A percentile compares a stretch with the other conserved stretches of the same genome.
These are phyloP conservation scores for Geranomyces variabilis DNA, from an alignment of 192 early-diverging fungal species.

Conservation along the genomic window DNA sequence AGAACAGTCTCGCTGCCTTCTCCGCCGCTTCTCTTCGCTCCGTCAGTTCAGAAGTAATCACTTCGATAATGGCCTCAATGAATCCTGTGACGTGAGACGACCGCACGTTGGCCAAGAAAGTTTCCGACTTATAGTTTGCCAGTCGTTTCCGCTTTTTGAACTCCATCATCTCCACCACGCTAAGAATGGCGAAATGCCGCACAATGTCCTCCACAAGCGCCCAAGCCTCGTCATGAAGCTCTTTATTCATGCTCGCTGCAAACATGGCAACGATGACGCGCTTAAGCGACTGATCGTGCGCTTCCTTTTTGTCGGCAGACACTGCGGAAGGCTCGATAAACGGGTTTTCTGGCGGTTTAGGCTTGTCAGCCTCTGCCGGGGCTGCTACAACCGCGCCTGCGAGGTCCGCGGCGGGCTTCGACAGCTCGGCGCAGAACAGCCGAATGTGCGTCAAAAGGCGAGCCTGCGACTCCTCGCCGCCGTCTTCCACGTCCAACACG, in stretches of 20 bases:
- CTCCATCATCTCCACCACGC: slow-evolving; percentile 69
- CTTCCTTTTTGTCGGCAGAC: slow-evolving; percentile 58
- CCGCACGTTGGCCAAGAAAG: not conserved
- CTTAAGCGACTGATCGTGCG: slow-evolving; percentile 68
- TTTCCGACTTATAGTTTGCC: slow-evolving; percentile 8
- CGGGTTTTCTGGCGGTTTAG: slow-evolving; percentile 16
- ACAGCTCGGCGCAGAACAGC: slow-evolving; percentile 5
- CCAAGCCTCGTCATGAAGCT: slow-evolving; percentile 67
- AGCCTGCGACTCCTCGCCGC: slow-evolving; percentile 34
- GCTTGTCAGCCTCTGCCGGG: slow-evolving; percentile 11
- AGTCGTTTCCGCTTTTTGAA: slow-evolving; percentile 43
- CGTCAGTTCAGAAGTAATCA: slow-evolving; percentile 70
- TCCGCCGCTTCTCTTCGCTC: slow-evolving; percentile 68
- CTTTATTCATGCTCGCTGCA: slow-evolving; percentile 52
- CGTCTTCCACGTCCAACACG: slow-evolving; percentile 67
- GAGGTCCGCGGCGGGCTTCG: not conserved
- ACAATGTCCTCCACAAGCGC: slow-evolving; percentile 66
- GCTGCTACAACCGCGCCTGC: not conserved
- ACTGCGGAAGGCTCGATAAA: slow-evolving; percentile 48
- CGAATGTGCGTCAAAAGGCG: slow-evolving; percentile 1
- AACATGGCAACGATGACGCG: slow-evolving; percentile 68
- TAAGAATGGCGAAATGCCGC: slow-evolving; percentile 76
- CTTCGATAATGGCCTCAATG: slow-evolving; percentile 76
- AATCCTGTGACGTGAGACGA: slow-evolving; percentile 60
- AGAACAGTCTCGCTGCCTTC: slow-evolving; percentile 65